Evolutionary conservation across 2,329 filamentous ascomycete species (phyloP), one percentile per base, ranked within the genome.

Genomic region (Aspergillus tanneri): DNA sequence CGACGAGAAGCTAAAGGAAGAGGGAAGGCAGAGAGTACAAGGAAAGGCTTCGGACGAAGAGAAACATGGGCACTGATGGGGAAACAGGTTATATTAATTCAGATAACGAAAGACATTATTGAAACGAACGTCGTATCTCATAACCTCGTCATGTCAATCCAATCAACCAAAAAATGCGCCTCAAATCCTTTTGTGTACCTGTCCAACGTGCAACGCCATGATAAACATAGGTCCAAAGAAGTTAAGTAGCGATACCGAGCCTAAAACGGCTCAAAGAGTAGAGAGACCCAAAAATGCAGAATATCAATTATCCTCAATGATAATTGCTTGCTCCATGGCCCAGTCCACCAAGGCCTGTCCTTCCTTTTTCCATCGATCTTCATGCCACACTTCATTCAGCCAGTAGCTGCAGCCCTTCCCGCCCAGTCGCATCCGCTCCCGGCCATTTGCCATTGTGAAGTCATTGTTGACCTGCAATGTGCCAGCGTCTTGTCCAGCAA

Each of bases 291-390:
- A 30, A 16, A 30, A 28, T n/a, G 23, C 19, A 36, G 18, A 42
- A 7, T 14, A 10, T 61, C 50, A 68, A 34, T 56, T 38, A 3
- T 65, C 59, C 12, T 69, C 61, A 42, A 74, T 63, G 44, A 70
- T 64, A 50, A 75, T 54, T n/a, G 70, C 57, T 24, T 53, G 59
- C 47, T 73, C 72, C 19, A 74, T 67, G 34, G 72, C 40, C 63
- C 63, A 69, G 55, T 76, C 68, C 3, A 68, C 63, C 18, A 73
- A 47, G 28, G 53, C 59, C 52, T 76, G 73, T 6, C 66, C 64
- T 43, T 73, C 72, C 41, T 64, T 58, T 42, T 64, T 72, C 72
- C 72, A 74, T 47, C 58, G 58, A n/a, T 58, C 72, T 54, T 63
- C 65, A n/a, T 48, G 40, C 68, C 69, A 75, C 21, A 70, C 59